Base-by-base conservation (phyloP, 495 filamentous ascomycete species). In the Rostrohypoxylon terebratum region DNA sequence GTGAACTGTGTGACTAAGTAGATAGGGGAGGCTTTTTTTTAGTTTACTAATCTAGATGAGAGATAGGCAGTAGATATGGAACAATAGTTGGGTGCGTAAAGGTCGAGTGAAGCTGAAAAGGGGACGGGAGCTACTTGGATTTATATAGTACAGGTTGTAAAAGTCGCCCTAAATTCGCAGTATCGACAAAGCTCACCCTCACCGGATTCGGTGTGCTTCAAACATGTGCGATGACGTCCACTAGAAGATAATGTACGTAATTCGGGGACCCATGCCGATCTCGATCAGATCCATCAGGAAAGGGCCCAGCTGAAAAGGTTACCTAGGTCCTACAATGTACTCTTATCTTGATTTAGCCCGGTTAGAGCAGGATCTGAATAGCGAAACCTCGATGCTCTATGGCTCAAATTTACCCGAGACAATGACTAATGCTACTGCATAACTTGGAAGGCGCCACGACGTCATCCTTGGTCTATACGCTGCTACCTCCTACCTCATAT, bases 171-270 rank as follows among this genome's bases (percentile, higher is more conserved):
- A 9, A 28, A n/a, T 33, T 70, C 13, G 8, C 4, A 23, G 54
- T 70, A 48, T 71, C 53, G 13, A 57, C 61, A 69, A 73, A 69
- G 55, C 61, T 66, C 53, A 55, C 68, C 48, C 54, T 66, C 53
- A 59, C 68, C 54, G 71, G 55, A 72, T 68, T 48, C 65, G 72
- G 65, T 38, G 5, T 65, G 47, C 55, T 9, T 45, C 34, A 59
- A 59, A 62, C 59, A 63, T 68, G 63, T 61, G 36, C 18, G 38
- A 71, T 71, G 72, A 68, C 72, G 64, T 75, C 63, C 57, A 59
- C 66, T 9, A 51, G 0, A 40, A 58, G 34, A 42, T 48, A 16
- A 66, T 14, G 47, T 69, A 74, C 71, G 71, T 74, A 74, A 69
- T 66, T 42, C n/a, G 11, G 6, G 38, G 44, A 28, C 9, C 2